Evolutionary conservation across 1,284 basidiomycete species (phyloP).

Genomic region (Ceratobasidium sp.): DNA sequence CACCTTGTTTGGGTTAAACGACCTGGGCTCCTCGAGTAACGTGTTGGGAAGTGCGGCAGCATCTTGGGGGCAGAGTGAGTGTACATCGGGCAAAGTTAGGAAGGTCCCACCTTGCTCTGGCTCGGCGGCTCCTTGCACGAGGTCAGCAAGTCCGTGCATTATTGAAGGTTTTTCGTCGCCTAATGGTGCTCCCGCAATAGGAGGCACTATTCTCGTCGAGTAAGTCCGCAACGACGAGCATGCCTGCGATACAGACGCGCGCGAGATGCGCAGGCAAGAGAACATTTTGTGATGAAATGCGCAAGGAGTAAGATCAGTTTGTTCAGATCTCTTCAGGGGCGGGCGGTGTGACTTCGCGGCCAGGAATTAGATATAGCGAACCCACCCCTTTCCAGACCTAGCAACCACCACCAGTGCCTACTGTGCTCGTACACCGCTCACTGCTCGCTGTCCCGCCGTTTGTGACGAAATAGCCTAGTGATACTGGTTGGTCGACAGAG

Average conservation of each 20-base stretch:
- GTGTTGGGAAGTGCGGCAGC: conserved; percentile 31
- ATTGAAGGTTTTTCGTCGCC: neutral
- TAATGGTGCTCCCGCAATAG: neutral
- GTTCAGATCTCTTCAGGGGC: conserved; percentile 37
- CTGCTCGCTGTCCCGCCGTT: neutral
- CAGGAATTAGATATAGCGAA: conserved; percentile 6
- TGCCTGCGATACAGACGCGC: conserved; percentile 14
- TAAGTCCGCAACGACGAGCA: conserved; percentile 2
- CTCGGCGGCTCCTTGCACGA: conserved; percentile 28
- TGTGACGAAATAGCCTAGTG: conserved; percentile 19
- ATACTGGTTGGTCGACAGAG: conserved; percentile 14
- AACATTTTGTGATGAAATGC: conserved; percentile 36
- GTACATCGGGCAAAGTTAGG: neutral
- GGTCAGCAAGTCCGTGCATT: conserved; percentile 27
- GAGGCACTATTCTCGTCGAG: conserved; percentile 7
- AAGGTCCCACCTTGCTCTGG: conserved; percentile 18
- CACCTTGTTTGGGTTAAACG: conserved; percentile 5
- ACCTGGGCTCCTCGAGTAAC: conserved; percentile 25
- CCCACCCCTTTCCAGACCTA: conserved; percentile 24
- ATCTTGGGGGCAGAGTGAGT: conserved; percentile 27
- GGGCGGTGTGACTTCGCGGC: conserved; percentile 17
- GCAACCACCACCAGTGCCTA: conserved; percentile 29
- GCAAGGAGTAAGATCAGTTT: neutral
- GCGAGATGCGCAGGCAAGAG: conserved; percentile 30
- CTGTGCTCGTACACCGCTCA: conserved; percentile 12